Evolutionary conservation across 768 basidiomycete genomes (phyloP).

Genomic region (Hericium coralloides): DNA sequence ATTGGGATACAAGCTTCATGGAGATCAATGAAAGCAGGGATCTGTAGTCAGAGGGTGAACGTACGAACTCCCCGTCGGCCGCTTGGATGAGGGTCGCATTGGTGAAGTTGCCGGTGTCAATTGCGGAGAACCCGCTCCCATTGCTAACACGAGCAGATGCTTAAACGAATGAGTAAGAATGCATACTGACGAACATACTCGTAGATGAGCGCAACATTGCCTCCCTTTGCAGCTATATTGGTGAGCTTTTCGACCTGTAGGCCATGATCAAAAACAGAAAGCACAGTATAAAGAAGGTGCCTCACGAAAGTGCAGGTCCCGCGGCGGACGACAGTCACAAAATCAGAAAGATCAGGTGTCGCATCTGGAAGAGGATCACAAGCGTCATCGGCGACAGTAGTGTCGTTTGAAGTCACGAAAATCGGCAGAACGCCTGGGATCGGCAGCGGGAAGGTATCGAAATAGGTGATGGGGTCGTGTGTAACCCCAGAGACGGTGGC

Average conservation of each 20-base stretch:
- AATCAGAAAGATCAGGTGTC: conserved; percentile 45
- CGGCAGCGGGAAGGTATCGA: conserved; percentile 37
- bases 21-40: background rate
- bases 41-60: conserved; percentile 12
- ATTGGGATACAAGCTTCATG: conserved; percentile 38
- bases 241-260: conserved; percentile 38
- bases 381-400: conserved; percentile 44
- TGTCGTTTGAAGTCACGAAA: conserved; percentile 50
- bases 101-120: conserved; percentile 37
- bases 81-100: conserved; percentile 41
- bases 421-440: conserved; percentile 39
- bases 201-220: conserved; percentile 40
- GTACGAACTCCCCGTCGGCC: conserved; percentile 45
- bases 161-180: background rate
- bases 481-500: conserved; percentile 41
- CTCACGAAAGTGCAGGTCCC: conserved; percentile 48
- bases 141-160: conserved; percentile 26
- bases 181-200: conserved; percentile 29
- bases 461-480: conserved; percentile 47
- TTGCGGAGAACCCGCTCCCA: conserved; percentile 35
- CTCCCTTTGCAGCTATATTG: conserved; percentile 48
- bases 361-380: conserved; percentile 46
- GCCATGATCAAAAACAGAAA: background rate
- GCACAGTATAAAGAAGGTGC: background rate
- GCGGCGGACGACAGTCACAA: conserved; percentile 46